phyloP scores from a whole-genome alignment of 495 filamentous ascomycete species.

The Podospora pseudopauciseta region DNA sequence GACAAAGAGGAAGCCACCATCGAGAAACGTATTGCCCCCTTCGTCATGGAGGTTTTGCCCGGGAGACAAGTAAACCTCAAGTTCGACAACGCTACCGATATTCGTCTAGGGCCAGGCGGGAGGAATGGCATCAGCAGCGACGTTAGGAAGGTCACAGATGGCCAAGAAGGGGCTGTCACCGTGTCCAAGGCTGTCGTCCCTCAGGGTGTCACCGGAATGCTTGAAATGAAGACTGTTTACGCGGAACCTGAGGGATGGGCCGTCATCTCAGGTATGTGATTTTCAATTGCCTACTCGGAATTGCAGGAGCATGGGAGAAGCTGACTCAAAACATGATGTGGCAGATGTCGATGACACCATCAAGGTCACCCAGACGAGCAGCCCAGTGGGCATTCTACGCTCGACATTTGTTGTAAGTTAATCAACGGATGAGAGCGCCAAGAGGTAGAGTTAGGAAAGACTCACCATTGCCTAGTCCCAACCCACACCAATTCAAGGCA shows the following conservation, averaged over 20 bases:
- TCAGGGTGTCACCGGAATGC: slow-evolving; percentile 43
- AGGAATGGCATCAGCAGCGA: slow-evolving; percentile 67
- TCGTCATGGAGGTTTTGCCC: slow-evolving; percentile 71
- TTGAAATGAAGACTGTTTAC: slow-evolving; percentile 63
- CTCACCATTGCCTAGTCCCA: slow-evolving; percentile 29
- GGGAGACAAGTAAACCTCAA: slow-evolving; percentile 57
- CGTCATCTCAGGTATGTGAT: slow-evolving; percentile 63
- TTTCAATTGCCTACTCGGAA: not conserved
- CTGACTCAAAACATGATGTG: not conserved
- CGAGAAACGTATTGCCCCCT: slow-evolving; percentile 65
- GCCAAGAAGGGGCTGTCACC: slow-evolving; percentile 39
- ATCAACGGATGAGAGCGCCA: not conserved
- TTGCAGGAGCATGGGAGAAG: slow-evolving; percentile 11
- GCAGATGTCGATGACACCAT: slow-evolving; percentile 93
- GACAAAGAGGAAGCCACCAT: slow-evolving; percentile 62
- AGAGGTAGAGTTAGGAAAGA: not conserved
- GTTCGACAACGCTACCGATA: slow-evolving; percentile 43
- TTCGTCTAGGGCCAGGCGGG: slow-evolving; percentile 66
- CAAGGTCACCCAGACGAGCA: slow-evolving; percentile 80
- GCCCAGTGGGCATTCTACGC: slow-evolving; percentile 71
- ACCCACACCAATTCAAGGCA: slow-evolving; percentile 66
- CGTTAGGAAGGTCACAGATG: slow-evolving; percentile 43
- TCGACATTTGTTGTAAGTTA: slow-evolving; percentile 70
- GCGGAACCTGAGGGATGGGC: slow-evolving; percentile 80
- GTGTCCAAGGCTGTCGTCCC: slow-evolving; percentile 46